Percentiles rank a stretch among this genome's conserved stretches.
Conservation (phyloP, 1,284 basidiomycete species). For the Rhodotorula sp. region DNA sequence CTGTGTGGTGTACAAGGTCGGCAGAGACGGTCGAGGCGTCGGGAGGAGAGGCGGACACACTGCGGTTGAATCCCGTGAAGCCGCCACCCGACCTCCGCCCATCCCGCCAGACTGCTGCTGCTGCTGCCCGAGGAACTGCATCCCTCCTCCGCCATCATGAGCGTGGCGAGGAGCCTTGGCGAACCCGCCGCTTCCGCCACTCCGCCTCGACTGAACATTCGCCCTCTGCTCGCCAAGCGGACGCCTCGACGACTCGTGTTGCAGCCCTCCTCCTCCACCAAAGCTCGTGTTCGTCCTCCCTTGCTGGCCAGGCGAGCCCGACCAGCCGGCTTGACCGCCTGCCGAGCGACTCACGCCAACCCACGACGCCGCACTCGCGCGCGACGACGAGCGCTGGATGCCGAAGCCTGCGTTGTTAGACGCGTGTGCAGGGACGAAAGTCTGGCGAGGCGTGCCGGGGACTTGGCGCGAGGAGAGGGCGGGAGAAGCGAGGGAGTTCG, state of each 20-base stretch:
- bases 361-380: no score
- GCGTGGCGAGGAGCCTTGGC: no score
- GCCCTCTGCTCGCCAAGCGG: background rate
- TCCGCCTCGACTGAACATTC: background rate
- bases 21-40: background rate
- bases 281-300: no score
- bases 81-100: background rate
- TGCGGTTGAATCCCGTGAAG: no score
- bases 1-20: background rate
- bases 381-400: background rate
- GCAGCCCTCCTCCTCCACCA: no score
- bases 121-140: constrained; percentile 1
- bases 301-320: no score
- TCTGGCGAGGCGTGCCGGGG: background rate
- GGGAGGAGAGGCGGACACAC: background rate
- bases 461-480: background rate
- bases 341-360: no score
- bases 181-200: background rate
- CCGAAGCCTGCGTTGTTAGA: background rate
- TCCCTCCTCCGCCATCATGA: no score
- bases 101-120: background rate
- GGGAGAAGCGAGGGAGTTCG: background rate
- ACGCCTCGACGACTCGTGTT: no score
- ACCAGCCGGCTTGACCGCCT: no score
- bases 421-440: background rate